These are phyloP conservation scores for Myxozyma udenii DNA, from an alignment of 805 yeast species.

Conservation along the genomic window DNA sequence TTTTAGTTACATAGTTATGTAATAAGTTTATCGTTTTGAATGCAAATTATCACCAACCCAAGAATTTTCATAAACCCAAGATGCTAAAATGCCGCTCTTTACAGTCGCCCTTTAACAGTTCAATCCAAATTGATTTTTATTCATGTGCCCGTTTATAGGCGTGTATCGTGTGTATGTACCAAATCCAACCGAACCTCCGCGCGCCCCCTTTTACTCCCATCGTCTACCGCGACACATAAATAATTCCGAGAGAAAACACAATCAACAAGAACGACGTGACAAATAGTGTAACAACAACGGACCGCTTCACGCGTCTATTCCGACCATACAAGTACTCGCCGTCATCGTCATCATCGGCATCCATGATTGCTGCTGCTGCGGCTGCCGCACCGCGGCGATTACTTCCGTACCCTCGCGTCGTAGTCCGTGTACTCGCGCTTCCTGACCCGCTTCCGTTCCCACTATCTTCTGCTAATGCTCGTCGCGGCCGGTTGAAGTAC, in stretches of 20 bases:
- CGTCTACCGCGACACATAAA: conserved; percentile 17
- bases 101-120: neutral
- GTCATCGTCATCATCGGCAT: neutral
- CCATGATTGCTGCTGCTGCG: neutral
- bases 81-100: neutral
- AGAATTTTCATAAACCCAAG: neutral
- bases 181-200: neutral
- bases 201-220: neutral
- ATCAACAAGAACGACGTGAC: conserved; percentile 18
- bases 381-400: neutral
- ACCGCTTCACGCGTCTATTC: conserved; percentile 9
- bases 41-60: too few species aligned
- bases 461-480: neutral
- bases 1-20: too few species aligned
- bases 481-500: neutral
- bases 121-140: too few species aligned
- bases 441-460: conserved; percentile 2
- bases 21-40: too few species aligned
- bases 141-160: neutral
- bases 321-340: neutral
- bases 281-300: conserved; percentile 8
- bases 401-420: too few species aligned
- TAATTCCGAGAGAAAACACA: conserved; percentile 26
- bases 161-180: neutral
- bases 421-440: too few species aligned